Evolutionary conservation across 352 stramenopile genomes (phyloP).

Genomic region (Phytopythium cucurbitacearum): DNA sequence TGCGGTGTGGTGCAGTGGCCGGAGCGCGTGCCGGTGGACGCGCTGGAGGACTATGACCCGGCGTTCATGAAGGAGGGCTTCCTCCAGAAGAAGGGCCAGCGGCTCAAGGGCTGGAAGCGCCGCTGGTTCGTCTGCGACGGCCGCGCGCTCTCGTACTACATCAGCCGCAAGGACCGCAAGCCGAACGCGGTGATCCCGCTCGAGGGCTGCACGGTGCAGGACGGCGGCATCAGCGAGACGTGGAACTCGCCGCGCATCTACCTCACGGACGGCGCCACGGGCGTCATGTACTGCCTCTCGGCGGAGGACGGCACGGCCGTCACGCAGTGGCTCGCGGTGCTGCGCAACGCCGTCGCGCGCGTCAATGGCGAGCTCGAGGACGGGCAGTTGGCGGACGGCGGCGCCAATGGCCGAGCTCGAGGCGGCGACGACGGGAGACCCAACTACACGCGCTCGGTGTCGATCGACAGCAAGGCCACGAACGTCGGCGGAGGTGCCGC

Average conservation of each 20-base stretch:
- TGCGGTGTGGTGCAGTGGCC: constrained; percentile 24
- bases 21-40: constrained; percentile 54
- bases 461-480: constrained; percentile 1
- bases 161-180: constrained; percentile 72
- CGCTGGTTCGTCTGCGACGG: constrained; percentile 86
- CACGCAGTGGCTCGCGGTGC: constrained; percentile 66
- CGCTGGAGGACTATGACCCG: constrained; percentile 47
- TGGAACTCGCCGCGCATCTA: constrained; percentile 87
- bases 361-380: constrained; percentile 11
- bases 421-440: not conserved
- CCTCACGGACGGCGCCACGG: constrained; percentile 63
- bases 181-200: constrained; percentile 80
- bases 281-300: constrained; percentile 82
- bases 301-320: constrained; percentile 67
- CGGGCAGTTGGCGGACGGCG: not conserved
- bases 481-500: not conserved
- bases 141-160: constrained; percentile 80
- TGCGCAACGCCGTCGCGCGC: constrained; percentile 45
- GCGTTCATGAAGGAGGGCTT: constrained; percentile 80
- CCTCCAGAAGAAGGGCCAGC: constrained; percentile 82
- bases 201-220: constrained; percentile 73
- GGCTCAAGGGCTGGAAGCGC: constrained; percentile 78
- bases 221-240: constrained; percentile 78
- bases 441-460: constrained; percentile 6
- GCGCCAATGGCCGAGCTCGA: constrained; percentile 1